A percentile compares a stretch with the other conserved stretches of the same genome.
Conservation (phyloP, 73 alveolate genomes). For the Paramecium tetraurelia region DNA sequence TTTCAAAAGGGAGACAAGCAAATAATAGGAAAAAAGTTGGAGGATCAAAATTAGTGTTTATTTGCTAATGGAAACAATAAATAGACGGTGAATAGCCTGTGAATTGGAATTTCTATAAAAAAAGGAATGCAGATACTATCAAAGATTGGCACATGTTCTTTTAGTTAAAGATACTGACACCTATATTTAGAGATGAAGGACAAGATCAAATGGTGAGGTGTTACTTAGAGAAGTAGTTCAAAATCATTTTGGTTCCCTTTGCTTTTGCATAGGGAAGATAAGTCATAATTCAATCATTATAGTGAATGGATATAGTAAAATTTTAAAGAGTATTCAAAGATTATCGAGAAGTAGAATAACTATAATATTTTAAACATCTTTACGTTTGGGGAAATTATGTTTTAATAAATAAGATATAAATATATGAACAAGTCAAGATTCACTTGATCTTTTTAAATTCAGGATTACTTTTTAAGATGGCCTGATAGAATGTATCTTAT, state of each 20-base stretch:
- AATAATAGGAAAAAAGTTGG: background rate
- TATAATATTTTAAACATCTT: background rate
- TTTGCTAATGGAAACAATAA: conserved; percentile 7
- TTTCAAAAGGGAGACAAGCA: background rate
- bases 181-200: background rate
- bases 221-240: background rate
- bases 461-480: conserved; percentile 17
- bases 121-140: background rate
- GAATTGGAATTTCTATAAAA: background rate
- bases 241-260: too few relatives aligned
- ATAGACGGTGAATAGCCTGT: background rate
- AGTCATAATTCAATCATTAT: too few relatives aligned
- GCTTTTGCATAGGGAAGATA: background rate
- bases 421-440: background rate
- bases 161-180: background rate
- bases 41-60: background rate
- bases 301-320: background rate
- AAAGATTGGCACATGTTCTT: background rate
- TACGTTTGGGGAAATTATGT: background rate
- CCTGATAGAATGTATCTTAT: background rate
- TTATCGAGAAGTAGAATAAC: background rate
- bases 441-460: conserved; percentile 9
- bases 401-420: background rate
- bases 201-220: background rate
- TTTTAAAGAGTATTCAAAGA: background rate